Percentiles rank a stretch among this genome's conserved stretches.
phyloP scores from a whole-genome alignment of 2,329 filamentous ascomycete genomes.

The Stenocarpella maydis region DNA sequence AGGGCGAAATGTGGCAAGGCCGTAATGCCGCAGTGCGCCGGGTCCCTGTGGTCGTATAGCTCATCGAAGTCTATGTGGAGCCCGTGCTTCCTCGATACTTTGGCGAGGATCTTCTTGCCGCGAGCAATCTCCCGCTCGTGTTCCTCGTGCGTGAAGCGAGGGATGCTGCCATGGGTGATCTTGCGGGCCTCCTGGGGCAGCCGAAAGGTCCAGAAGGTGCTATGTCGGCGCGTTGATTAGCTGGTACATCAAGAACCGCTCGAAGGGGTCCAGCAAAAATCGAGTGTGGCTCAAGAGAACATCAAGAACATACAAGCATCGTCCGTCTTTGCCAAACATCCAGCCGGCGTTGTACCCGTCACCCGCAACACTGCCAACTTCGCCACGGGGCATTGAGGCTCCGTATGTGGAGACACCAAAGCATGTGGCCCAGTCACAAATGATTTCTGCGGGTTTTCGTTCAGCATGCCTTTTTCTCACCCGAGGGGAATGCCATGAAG shows the following conservation, averaged over 20 bases:
- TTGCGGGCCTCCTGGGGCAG: background rate
- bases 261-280: fast-evolving
- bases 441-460: background rate
- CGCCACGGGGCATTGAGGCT: background rate
- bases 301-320: background rate
- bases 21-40: conserved; percentile 42
- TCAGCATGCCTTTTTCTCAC: background rate
- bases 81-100: conserved; percentile 6
- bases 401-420: conserved; percentile 13
- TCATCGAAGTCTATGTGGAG: conserved; percentile 35
- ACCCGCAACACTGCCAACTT: background rate
- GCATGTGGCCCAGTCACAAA: conserved; percentile 10
- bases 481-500: conserved; percentile 10
- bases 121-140: background rate
- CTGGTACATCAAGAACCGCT: too few species aligned
- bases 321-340: conserved; percentile 2
- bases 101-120: conserved; percentile 5
- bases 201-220: background rate
- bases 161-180: conserved; percentile 29
- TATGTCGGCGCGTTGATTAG: background rate
- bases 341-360: background rate
- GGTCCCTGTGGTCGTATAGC: conserved; percentile 18
- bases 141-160: conserved; percentile 34
- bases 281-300: background rate
- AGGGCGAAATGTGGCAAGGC: conserved; percentile 45